Conservation (phyloP, 192 early-diverging fungal genomes). For the Nowakowskiella sp. region DNA sequence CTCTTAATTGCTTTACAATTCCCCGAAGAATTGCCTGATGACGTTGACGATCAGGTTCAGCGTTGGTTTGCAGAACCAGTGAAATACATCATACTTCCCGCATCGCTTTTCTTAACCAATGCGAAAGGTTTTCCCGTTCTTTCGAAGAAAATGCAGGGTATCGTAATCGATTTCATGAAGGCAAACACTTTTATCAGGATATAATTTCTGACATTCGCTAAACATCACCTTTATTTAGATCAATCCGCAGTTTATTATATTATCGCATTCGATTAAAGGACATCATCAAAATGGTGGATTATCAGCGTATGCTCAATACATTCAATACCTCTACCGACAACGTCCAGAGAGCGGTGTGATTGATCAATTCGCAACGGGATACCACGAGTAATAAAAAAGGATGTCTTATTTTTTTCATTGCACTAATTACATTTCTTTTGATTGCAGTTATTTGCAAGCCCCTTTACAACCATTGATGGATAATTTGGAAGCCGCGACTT, state of each 20-base stretch:
- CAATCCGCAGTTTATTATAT: conserved; percentile 32
- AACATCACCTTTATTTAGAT: conserved; percentile 3
- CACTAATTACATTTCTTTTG: conserved; percentile 1
- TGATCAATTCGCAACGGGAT: conserved; percentile 72
- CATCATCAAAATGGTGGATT: conserved; percentile 35
- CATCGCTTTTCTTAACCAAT: conserved; percentile 67
- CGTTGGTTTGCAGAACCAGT: conserved; percentile 89
- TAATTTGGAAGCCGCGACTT: conserved; percentile 86
- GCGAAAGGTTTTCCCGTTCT: conserved; percentile 83
- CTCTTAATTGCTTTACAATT: conserved; percentile 54
- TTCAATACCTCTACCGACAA: conserved; percentile 63
- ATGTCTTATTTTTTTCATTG: background rate
- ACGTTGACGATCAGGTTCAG: conserved; percentile 25
- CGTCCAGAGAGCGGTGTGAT: conserved; percentile 49
- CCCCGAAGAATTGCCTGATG: conserved; percentile 38
- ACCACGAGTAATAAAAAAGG: conserved; percentile 87
- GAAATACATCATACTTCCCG: conserved; percentile 63
- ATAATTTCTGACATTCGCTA: background rate
- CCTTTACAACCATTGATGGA: conserved; percentile 90
- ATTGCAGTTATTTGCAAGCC: conserved; percentile 55
- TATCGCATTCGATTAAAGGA: conserved; percentile 10
- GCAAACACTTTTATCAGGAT: too few species aligned
- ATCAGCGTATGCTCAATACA: conserved; percentile 65
- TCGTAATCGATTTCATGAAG: conserved; percentile 51
- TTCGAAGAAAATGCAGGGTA: conserved; percentile 62